Conservation (phyloP, 2,329 filamentous ascomycete genomes). For the Ophiocordyceps polyrhachis-furcata region DNA sequence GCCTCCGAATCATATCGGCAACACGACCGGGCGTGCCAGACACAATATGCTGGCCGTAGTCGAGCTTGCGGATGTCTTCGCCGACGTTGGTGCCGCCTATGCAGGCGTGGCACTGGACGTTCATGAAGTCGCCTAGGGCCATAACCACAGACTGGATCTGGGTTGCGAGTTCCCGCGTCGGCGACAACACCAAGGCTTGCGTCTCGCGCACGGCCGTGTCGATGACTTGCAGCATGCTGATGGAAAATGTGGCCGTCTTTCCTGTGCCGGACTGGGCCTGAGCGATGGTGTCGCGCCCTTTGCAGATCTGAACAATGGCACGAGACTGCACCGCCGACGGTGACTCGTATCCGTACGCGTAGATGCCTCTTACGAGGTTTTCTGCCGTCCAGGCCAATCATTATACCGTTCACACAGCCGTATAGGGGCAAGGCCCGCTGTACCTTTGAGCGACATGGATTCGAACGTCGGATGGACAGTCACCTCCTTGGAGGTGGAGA, state of each 20-base stretch:
- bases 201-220: slow-evolving; percentile 84
- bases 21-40: slow-evolving; percentile 95
- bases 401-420: background rate
- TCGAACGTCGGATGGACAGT: slow-evolving; percentile 87
- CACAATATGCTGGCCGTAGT: slow-evolving; percentile 95
- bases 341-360: slow-evolving; percentile 96
- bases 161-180: slow-evolving; percentile 88
- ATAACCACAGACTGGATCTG: slow-evolving; percentile 98
- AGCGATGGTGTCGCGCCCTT: slow-evolving; percentile 94
- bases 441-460: slow-evolving; percentile 84
- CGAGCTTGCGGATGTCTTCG: slow-evolving; percentile 92
- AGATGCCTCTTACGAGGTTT: slow-evolving; percentile 89
- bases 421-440: background rate
- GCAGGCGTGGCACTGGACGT: slow-evolving; percentile 95
- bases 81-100: slow-evolving; percentile 96
- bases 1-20: slow-evolving; percentile 41
- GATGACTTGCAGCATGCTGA: slow-evolving; percentile 90
- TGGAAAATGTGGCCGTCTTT: slow-evolving; percentile 93
- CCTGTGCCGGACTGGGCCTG: slow-evolving; percentile 94
- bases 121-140: slow-evolving; percentile 99
- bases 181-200: slow-evolving; percentile 86
- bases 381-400: slow-evolving; percentile 27
- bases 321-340: slow-evolving; percentile 95
- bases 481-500: slow-evolving; percentile 94
- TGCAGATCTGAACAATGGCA: slow-evolving; percentile 97